These are phyloP conservation scores for Silene noctiflora DNA, from an alignment of 179 eudicot species.

Conservation along the genomic window DNA sequence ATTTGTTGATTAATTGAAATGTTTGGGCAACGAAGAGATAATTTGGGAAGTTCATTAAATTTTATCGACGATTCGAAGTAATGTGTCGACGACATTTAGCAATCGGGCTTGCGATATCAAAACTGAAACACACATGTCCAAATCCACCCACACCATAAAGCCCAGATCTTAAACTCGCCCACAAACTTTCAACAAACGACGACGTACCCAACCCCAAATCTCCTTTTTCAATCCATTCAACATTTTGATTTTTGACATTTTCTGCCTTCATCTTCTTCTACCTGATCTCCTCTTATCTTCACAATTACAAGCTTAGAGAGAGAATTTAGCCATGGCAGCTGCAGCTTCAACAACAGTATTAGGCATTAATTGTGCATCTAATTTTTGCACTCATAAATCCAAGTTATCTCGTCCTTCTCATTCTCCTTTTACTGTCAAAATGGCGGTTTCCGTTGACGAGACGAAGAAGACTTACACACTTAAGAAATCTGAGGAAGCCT, in stretches of 20 bases:
- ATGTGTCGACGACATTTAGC: too few relatives aligned
- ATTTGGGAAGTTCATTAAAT: too few relatives aligned
- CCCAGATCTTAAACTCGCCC: too few relatives aligned
- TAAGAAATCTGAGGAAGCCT: constrained; percentile 74
- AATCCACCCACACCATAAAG: too few relatives aligned
- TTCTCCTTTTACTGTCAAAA: constrained; percentile 30
- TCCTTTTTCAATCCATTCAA: neutral
- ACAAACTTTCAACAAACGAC: neutral
- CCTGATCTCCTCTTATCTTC: neutral
- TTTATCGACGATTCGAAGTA: too few relatives aligned
- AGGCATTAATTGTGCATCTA: constrained; percentile 22
- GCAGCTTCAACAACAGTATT: neutral
- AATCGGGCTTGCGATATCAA: too few relatives aligned
- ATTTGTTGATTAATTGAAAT: too few relatives aligned
- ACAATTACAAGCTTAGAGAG: neutral
- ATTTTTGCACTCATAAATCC: constrained; percentile 7
- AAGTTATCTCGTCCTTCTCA: neutral
- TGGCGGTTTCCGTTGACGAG: constrained; percentile 57
- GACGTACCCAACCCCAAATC: neutral
- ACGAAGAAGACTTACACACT: constrained; percentile 60
- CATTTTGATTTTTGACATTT: neutral
- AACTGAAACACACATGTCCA: too few relatives aligned
- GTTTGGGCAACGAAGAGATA: too few relatives aligned
- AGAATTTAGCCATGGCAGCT: neutral
- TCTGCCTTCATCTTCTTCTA: neutral